Conservation (phyloP, 208 protist genomes). For the Naegleria lovaniensis region DNA sequence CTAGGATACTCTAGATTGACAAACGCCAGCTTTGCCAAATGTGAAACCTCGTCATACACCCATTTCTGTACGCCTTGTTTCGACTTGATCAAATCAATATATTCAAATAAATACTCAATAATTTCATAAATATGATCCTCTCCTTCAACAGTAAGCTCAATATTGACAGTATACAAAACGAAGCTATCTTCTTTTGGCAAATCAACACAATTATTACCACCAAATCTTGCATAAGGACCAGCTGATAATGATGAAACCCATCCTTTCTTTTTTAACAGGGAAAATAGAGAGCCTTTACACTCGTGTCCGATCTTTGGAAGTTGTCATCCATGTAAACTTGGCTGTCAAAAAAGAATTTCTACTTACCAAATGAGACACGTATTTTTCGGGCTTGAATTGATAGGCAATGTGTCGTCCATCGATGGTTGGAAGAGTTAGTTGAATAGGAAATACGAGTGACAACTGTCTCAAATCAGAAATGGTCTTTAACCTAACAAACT, state of each 20-base stretch:
- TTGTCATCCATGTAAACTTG: too few relatives aligned
- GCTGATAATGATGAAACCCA: conserved; percentile 62
- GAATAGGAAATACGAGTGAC: conserved; percentile 55
- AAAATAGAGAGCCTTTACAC: conserved; percentile 71
- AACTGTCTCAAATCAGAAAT: conserved; percentile 55
- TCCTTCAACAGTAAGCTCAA: conserved; percentile 56
- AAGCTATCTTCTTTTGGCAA: conserved; percentile 51
- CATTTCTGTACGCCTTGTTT: conserved; percentile 47
- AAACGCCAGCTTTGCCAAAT: conserved; percentile 53
- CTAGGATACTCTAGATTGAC: conserved; percentile 49
- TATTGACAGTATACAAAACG: background rate
- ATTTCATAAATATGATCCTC: conserved; percentile 53
- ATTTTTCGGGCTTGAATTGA: conserved; percentile 56
- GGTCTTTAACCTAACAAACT: conserved; percentile 25
- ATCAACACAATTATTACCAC: background rate
- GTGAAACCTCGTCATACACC: conserved; percentile 59
- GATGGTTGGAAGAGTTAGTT: background rate
- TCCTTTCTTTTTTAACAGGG: conserved; percentile 62
- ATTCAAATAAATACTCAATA: conserved; percentile 56
- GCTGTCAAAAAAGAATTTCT: too few relatives aligned
- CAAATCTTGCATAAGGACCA: conserved; percentile 38
- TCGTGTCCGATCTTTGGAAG: conserved; percentile 71
- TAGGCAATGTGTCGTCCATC: conserved; percentile 47
- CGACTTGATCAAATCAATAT: conserved; percentile 47
- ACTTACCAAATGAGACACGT: conserved; percentile 63